A percentile compares a stretch with the other conserved stretches of the same genome.
These are phyloP conservation scores for Microsporum audouinii DNA, from an alignment of 2,329 filamentous ascomycete genomes.

Conservation along the genomic window DNA sequence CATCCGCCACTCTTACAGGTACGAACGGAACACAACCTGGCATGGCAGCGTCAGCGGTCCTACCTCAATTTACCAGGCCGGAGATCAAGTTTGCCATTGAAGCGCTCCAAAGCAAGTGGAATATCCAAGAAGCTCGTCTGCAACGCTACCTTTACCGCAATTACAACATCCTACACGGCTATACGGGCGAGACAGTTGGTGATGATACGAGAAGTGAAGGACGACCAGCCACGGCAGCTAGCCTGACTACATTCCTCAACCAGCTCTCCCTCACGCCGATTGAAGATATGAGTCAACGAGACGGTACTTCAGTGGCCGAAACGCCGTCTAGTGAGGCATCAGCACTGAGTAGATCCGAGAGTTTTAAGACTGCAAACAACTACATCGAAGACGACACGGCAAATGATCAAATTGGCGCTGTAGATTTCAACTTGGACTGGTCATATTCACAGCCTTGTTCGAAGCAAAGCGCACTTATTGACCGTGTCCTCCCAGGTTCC, in stretches of 20 bases:
- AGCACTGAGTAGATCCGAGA: background rate
- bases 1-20: conserved; percentile 6
- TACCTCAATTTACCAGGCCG: conserved; percentile 6
- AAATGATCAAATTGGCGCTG: background rate
- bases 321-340: background rate
- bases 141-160: conserved; percentile 37
- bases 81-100: conserved; percentile 5
- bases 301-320: background rate
- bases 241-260: conserved; percentile 29
- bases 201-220: conserved; percentile 29
- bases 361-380: background rate
- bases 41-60: conserved; percentile 2
- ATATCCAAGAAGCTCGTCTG: conserved; percentile 32
- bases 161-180: conserved; percentile 32
- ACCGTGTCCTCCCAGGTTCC: background rate
- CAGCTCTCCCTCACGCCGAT: conserved; percentile 28
- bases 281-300: conserved; percentile 12
- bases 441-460: background rate
- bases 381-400: background rate
- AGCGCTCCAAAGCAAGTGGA: conserved; percentile 35
- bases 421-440: background rate
- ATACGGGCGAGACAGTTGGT: conserved; percentile 11
- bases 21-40: background rate
- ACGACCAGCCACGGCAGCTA: conserved; percentile 29
- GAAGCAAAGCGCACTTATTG: background rate